Evolutionary conservation across 257 asterid species (phyloP).

Genomic region (Solanum chmielewskii): DNA sequence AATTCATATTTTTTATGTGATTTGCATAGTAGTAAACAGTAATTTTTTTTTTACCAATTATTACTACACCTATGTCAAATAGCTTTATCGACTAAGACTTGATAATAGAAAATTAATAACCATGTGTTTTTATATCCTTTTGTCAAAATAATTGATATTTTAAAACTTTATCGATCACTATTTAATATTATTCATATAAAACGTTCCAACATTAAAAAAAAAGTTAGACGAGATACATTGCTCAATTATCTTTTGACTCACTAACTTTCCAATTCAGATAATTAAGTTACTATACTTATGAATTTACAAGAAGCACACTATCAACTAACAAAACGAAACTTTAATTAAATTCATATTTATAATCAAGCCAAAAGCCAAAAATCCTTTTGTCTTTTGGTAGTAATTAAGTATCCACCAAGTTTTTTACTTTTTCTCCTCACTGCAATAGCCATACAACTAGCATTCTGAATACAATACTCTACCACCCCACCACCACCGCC

Average conservation of each 20-base stretch:
- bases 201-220: neutral
- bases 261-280: neutral
- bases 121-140: neutral
- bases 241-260: neutral
- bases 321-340: neutral
- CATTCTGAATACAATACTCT: conserved; percentile 81
- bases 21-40: too few species aligned
- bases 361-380: conserved; percentile 88
- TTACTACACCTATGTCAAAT: neutral
- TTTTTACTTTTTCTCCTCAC: conserved; percentile 78
- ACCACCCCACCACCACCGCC: conserved; percentile 37
- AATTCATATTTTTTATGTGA: too few species aligned
- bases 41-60: neutral
- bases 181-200: neutral
- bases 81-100: neutral
- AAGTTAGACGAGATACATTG: neutral
- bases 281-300: neutral
- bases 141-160: neutral
- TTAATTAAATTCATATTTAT: neutral
- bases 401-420: conserved; percentile 74
- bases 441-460: conserved; percentile 76
- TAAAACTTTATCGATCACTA: neutral
- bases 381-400: conserved; percentile 69
- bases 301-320: neutral
- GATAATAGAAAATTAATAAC: neutral